Conservation (phyloP, 441 rosid genomes). For the Theobroma grandiflorum region DNA sequence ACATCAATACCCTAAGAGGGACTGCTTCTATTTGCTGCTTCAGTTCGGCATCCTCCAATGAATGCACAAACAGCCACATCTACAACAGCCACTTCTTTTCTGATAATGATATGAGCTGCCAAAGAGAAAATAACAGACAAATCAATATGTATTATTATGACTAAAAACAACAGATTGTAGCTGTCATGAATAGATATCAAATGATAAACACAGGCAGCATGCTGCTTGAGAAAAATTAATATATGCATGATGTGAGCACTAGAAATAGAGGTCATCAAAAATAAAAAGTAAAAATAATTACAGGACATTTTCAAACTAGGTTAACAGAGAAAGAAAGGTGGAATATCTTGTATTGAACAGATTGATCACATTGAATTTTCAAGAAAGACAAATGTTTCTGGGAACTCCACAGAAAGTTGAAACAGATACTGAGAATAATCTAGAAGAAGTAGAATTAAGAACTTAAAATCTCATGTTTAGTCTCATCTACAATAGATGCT, state of each 20-base stretch:
- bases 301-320: background rate
- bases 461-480: background rate
- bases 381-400: background rate
- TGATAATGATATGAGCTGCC: conserved; percentile 69
- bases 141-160: background rate
- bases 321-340: background rate
- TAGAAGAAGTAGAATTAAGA: background rate
- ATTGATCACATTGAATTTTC: background rate
- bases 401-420: background rate
- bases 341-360: background rate
- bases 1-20: background rate
- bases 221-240: background rate
- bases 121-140: conserved; percentile 19
- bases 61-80: conserved; percentile 21
- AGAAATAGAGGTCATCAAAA: background rate
- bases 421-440: background rate
- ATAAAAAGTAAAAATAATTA: background rate
- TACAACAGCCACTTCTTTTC: conserved; percentile 50
- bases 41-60: background rate
- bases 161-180: background rate
- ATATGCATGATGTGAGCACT: background rate
- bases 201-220: background rate
- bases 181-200: background rate
- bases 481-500: background rate
- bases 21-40: conserved; percentile 1